Evolutionary conservation across 2,329 filamentous ascomycete species (phyloP).

Genomic region (Cladorrhinum sp.): DNA sequence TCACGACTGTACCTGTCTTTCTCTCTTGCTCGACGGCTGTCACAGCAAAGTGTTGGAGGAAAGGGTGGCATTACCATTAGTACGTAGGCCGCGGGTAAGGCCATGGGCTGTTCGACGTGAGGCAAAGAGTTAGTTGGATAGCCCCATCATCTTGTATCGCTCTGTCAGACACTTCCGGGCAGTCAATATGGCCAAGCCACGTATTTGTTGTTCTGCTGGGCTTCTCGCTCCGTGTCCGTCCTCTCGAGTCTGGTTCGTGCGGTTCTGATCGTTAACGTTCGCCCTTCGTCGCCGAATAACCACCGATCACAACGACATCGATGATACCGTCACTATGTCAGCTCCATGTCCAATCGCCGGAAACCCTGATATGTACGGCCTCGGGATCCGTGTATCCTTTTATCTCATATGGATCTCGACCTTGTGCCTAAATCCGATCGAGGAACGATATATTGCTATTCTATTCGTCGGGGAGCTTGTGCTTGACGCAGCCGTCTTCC

Average conservation of each 20-base stretch:
- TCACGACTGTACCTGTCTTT: neutral
- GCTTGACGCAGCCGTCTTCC: conserved; percentile 18
- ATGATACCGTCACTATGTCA: neutral
- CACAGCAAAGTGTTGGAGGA: neutral
- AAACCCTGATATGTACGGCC: conserved; percentile 22
- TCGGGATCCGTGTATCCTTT: conserved; percentile 25
- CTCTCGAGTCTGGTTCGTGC: neutral
- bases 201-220: neutral
- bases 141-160: neutral
- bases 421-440: conserved; percentile 9
- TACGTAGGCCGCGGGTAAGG: neutral
- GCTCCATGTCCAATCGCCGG: conserved; percentile 13
- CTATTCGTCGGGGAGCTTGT: conserved; percentile 16
- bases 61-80: neutral
- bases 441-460: conserved; percentile 13
- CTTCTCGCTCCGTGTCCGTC: neutral
- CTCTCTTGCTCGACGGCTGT: neutral
- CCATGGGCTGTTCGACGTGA: neutral
- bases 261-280: neutral
- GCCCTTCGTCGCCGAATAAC: neutral
- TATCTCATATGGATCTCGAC: conserved; percentile 24
- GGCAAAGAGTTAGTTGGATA: neutral
- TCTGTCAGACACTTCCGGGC: neutral
- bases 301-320: neutral
- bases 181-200: neutral